Evolutionary conservation across 176 grass and related monocot genomes (phyloP).

Genomic region (Canna indica): DNA sequence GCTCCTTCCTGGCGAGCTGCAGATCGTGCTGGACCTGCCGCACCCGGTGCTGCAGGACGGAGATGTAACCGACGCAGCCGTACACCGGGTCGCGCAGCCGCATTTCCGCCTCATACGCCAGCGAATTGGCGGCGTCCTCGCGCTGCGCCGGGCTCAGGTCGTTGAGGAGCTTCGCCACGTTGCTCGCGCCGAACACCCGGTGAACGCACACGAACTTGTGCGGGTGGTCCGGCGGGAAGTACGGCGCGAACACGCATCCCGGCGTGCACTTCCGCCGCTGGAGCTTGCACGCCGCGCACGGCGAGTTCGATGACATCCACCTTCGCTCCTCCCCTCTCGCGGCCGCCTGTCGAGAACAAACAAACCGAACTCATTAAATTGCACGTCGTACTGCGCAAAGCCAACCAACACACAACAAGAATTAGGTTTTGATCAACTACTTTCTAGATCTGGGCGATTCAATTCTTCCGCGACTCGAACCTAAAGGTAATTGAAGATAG

Average conservation of each 20-base stretch:
- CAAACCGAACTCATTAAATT: neutral
- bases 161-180: conserved; percentile 62
- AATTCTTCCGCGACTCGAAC: no score
- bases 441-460: no score
- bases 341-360: no score
- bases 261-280: conserved; percentile 65
- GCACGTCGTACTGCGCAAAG: neutral
- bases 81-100: conserved; percentile 74
- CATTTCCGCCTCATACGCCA: conserved; percentile 80
- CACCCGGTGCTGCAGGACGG: conserved; percentile 62
- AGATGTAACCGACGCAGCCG: conserved; percentile 63
- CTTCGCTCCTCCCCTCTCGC: neutral
- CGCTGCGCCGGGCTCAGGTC: conserved; percentile 37
- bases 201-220: conserved; percentile 57
- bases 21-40: neutral
- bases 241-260: conserved; percentile 68
- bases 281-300: conserved; percentile 93
- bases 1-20: neutral
- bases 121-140: conserved; percentile 41
- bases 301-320: conserved; percentile 25
- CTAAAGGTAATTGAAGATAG: no score
- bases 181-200: conserved; percentile 76
- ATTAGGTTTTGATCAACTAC: no score
- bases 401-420: no score
- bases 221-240: conserved; percentile 33